These are phyloP conservation scores for Cnidoscolus chayamansa DNA, from an alignment of 441 rosid genomes.

Conservation along the genomic window DNA sequence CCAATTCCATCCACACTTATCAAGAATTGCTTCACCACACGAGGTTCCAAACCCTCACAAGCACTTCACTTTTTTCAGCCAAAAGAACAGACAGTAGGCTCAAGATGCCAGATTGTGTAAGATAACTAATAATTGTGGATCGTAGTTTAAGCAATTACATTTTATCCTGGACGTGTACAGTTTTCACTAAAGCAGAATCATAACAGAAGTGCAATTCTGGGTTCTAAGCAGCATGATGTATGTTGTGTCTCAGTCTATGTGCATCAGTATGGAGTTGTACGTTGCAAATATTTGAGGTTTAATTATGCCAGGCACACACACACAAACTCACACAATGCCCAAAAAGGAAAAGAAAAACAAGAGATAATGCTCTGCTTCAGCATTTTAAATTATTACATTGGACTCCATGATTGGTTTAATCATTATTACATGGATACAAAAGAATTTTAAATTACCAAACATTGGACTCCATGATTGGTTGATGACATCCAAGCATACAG, in stretches of 20 bases:
- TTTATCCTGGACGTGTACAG: neutral
- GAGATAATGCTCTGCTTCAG: neutral
- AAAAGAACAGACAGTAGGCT: neutral
- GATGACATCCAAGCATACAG: slow-evolving; percentile 58
- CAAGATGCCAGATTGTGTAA: neutral
- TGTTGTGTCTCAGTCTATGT: neutral
- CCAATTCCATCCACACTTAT: neutral
- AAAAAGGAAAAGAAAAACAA: too few species aligned
- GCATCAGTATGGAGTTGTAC: neutral
- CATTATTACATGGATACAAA: neutral
- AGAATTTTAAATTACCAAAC: slow-evolving; percentile 38
- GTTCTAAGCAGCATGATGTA: slow-evolving; percentile 1
- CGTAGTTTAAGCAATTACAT: neutral
- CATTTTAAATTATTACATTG: too few species aligned
- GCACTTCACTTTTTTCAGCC: neutral
- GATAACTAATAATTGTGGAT: neutral
- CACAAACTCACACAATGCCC: neutral
- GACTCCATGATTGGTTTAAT: neutral
- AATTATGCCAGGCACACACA: neutral
- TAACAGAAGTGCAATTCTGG: neutral
- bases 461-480: slow-evolving; percentile 63
- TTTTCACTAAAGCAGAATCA: neutral
- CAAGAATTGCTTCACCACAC: neutral
- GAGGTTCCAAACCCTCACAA: neutral
- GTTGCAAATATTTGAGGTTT: neutral